Base-by-base conservation (phyloP, 2,329 filamentous ascomycete genomes). In the Ophiostoma sp. region DNA sequence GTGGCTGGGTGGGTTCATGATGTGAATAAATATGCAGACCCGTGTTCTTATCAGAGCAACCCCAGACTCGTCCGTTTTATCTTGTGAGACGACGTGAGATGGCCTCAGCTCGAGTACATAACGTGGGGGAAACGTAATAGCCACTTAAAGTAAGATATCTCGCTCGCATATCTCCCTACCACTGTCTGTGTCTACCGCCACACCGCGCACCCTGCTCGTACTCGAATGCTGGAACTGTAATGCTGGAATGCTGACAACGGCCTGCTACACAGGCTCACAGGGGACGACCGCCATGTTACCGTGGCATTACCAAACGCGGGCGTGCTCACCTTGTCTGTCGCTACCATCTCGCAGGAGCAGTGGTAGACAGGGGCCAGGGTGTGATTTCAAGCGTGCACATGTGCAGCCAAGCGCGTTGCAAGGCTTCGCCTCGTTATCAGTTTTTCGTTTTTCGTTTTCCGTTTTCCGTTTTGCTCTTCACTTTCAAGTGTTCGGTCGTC, bases 321-420 rank as follows among this genome's bases (percentile, higher is more conserved):
- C 55, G 55, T 60, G 55, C 55, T 60, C 55, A 60, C 55, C 55
- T 60, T 60, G 55, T 60, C 27, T 3, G 11, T 60, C 55, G 55
- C 27, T 60, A 60, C 55, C 55, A 40, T 27, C 27, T 27, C 27
- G 27, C 27, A 36, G 27, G 55, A 60, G 55, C 27, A 27, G 4
- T 55, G 49, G 5, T 27, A 18, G 18, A 55, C 49, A 55, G 49
- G 49, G 49, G 49, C 27, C 27, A 12, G 42, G 42, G 42, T 44
- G 42, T 6, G 7, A 12, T 44, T 12, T 44, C 42, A 44, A 44
- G 55, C 12, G 2, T 38, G 55, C 27, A 60, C 55, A 7, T 55
- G 42, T 16, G 4, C 7, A 16, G 18, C n/a, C 16, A 49, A 5
- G 12, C 14, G 45, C 14, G n/a, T n/a, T 14, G n/a, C 8, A 18